These are phyloP conservation scores for Gossypium ekmanianum DNA, from an alignment of 345 rosid genomes.

Conservation along the genomic window DNA sequence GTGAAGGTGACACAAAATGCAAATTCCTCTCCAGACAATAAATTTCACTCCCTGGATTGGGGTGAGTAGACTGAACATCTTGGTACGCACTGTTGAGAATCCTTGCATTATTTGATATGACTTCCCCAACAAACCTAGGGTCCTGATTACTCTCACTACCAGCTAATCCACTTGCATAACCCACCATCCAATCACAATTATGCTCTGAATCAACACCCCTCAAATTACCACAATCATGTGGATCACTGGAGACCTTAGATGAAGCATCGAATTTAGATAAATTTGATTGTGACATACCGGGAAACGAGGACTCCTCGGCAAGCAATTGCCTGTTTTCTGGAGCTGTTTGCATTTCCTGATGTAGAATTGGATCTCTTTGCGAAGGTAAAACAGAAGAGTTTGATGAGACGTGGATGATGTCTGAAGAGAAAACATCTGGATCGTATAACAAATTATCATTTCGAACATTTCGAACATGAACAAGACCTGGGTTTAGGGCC, in stretches of 20 bases:
- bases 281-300: slow-evolving; percentile 23
- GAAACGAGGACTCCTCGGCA: neutral
- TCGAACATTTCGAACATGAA: slow-evolving; percentile 26
- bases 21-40: slow-evolving; percentile 26
- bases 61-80: slow-evolving; percentile 21
- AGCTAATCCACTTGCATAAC: slow-evolving; percentile 35
- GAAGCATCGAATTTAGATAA: slow-evolving; percentile 14
- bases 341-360: slow-evolving; percentile 11
- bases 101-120: slow-evolving; percentile 39
- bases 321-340: neutral
- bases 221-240: slow-evolving; percentile 29
- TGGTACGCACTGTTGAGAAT: slow-evolving; percentile 17
- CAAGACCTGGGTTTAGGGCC: slow-evolving; percentile 28
- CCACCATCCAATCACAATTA: slow-evolving; percentile 39
- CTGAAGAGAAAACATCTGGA: slow-evolving; percentile 19
- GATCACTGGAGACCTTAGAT: slow-evolving; percentile 23
- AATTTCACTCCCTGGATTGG: slow-evolving; percentile 27
- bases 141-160: slow-evolving; percentile 33
- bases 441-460: slow-evolving; percentile 24
- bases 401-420: slow-evolving; percentile 22
- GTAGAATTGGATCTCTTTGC: slow-evolving; percentile 24
- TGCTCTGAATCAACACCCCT: slow-evolving; percentile 29
- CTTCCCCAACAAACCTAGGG: slow-evolving; percentile 30
- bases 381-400: slow-evolving; percentile 12
- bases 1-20: slow-evolving; percentile 21